Evolutionary conservation across 306 rosid genomes (phyloP).

Genomic region (Malus asiatica): DNA sequence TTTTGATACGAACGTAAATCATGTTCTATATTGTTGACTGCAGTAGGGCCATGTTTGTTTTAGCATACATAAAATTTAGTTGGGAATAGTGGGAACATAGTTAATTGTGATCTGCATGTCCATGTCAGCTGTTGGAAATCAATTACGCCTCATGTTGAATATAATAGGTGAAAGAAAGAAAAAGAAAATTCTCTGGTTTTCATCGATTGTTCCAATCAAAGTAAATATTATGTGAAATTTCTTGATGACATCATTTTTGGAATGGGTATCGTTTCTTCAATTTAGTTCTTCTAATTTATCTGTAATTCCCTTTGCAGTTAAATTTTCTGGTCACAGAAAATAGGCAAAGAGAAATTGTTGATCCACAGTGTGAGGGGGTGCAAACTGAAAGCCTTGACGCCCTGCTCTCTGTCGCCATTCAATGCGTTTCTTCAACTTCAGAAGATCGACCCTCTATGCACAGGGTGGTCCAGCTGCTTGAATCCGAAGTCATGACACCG

Average conservation of each 20-base stretch:
- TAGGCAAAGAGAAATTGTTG: slow-evolving; percentile 79
- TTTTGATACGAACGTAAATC: neutral
- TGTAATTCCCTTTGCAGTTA: slow-evolving; percentile 44
- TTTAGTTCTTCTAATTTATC: slow-evolving; percentile 16
- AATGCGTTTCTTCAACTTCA: slow-evolving; percentile 82
- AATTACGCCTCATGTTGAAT: neutral
- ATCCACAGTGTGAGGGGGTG: slow-evolving; percentile 73
- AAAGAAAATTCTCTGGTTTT: neutral
- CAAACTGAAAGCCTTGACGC: slow-evolving; percentile 86
- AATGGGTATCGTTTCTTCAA: neutral
- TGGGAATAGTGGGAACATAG: no score
- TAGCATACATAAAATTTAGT: neutral
- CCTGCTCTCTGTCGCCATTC: slow-evolving; percentile 73
- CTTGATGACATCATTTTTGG: neutral
- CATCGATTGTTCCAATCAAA: neutral
- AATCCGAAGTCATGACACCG: slow-evolving; percentile 93
- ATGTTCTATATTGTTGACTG: neutral
- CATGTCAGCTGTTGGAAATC: neutral
- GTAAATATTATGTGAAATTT: neutral
- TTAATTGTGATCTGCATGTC: no score
- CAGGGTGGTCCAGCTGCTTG: slow-evolving; percentile 86
- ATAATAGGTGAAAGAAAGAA: neutral
- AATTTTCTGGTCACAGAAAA: slow-evolving; percentile 78
- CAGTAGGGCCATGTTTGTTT: neutral
- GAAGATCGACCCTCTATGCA: slow-evolving; percentile 98